Evolutionary conservation across 306 rosid species (phyloP), one percentile per base, ranked within the genome.

Genomic region (Fragaria iinumae): DNA sequence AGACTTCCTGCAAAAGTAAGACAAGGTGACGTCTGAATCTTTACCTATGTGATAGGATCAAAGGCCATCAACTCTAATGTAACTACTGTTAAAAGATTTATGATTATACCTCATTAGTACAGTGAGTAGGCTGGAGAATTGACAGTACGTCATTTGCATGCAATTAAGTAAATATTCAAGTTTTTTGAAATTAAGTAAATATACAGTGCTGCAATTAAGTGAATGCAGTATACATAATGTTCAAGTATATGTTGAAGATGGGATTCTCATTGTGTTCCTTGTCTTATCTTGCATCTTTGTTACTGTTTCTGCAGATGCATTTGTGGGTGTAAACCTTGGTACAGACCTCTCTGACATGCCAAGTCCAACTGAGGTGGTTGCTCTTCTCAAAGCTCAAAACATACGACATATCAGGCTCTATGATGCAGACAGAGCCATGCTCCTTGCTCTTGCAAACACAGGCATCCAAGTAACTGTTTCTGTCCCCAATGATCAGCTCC

Each of bases 311-410:
- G 86, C 89, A 93, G 98, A 82, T 85, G 97, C 97, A 27, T 86
- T 87, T 79, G 68, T 91, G 67, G 98, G 98, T 74, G 93, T 89
- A 70, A 93, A 93, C 88, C 79, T 93, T 52, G 98, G 98, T 29
- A 81, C 91, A 12, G 98, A 93, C 84, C 85, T 91, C 72, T 86
- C 97, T 77, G 81, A 85, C 78, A 88, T 93, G 98, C 98, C 98
- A 60, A 88, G 85, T 84, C 92, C 97, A 17, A 87, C 93, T 77
- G 89, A 86, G 79, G 89, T 88, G 50, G 97, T 82, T 78, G 89
- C 96, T 44, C 93, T 93, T 81, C 97, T 93, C 50, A 93, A 90
- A 80, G 91, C 93, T 75, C 98, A 93, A 82, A 90, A 82, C 74
- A 88, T 93, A 64, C 86, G 80, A 80, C 93, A 91, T 77, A 79